Conservation (phyloP, 1,284 basidiomycete genomes). For the Moniliophthora roreri region DNA sequence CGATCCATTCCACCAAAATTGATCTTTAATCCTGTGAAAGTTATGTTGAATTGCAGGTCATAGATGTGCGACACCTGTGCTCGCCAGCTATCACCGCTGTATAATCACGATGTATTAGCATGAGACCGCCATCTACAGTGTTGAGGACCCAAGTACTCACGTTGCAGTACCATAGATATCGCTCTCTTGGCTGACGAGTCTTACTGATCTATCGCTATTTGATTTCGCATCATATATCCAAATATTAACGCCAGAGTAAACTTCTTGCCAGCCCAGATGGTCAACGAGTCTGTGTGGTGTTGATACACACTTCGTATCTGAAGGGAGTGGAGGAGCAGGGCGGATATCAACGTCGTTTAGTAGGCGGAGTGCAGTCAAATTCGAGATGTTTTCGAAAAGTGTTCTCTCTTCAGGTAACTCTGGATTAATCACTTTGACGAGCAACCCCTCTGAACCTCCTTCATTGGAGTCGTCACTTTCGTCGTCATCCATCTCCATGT, state of each 20-base stretch:
- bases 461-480: conserved; percentile 29
- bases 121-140: not conserved
- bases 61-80: conserved; percentile 65
- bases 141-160: conserved; percentile 39
- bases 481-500: conserved; percentile 36
- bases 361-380: conserved; percentile 63
- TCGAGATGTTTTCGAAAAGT: conserved; percentile 53
- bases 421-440: conserved; percentile 57
- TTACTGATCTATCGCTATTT: conserved; percentile 61
- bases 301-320: conserved; percentile 41
- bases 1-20: conserved; percentile 75
- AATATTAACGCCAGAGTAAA: conserved; percentile 64
- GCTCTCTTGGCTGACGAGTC: conserved; percentile 58
- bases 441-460: conserved; percentile 7
- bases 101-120: not conserved
- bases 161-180: conserved; percentile 73
- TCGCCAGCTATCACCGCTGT: conserved; percentile 78
- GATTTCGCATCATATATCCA: conserved; percentile 76
- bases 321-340: conserved; percentile 44
- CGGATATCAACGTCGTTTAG: conserved; percentile 69
- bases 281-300: conserved; percentile 62
- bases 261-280: conserved; percentile 64
- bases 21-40: conserved; percentile 62
- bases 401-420: conserved; percentile 37
- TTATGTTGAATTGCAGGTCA: conserved; percentile 70